Percentiles rank a stretch among this genome's conserved stretches.
phyloP scores from a whole-genome alignment of 2,329 filamentous ascomycete genomes.

The Tricladium varicosporioides region DNA sequence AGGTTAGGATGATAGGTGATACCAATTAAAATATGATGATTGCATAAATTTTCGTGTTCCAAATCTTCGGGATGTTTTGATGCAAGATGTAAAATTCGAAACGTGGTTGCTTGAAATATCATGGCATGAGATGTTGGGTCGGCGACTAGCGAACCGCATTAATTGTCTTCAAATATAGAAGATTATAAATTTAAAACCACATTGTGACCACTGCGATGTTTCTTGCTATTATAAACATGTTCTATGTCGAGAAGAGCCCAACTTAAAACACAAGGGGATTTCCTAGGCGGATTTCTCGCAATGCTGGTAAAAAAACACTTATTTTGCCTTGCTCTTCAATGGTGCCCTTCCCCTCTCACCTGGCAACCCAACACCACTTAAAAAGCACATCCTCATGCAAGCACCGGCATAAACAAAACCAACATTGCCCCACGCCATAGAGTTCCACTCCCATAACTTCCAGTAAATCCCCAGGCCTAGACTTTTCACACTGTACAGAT shows the following conservation, averaged over 20 bases:
- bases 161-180: no score
- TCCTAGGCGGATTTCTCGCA: no score
- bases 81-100: not conserved
- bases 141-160: no score
- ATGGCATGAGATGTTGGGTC: not conserved
- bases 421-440: slow-evolving; percentile 67
- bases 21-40: not conserved
- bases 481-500: slow-evolving; percentile 63
- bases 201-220: no score
- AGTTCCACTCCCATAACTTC: slow-evolving; percentile 57
- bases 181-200: no score
- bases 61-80: not conserved
- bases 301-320: no score
- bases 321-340: not conserved
- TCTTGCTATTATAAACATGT: no score
- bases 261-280: no score
- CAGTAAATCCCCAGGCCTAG: slow-evolving; percentile 63
- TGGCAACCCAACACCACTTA: slow-evolving; percentile 53
- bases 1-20: not conserved
- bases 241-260: no score
- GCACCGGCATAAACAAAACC: slow-evolving; percentile 69
- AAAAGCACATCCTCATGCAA: slow-evolving; percentile 55
- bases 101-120: not conserved
- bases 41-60: not conserved
- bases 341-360: slow-evolving; percentile 1